Evolutionary conservation across 768 basidiomycete species (phyloP).

Genomic region (Mycena rosella): DNA sequence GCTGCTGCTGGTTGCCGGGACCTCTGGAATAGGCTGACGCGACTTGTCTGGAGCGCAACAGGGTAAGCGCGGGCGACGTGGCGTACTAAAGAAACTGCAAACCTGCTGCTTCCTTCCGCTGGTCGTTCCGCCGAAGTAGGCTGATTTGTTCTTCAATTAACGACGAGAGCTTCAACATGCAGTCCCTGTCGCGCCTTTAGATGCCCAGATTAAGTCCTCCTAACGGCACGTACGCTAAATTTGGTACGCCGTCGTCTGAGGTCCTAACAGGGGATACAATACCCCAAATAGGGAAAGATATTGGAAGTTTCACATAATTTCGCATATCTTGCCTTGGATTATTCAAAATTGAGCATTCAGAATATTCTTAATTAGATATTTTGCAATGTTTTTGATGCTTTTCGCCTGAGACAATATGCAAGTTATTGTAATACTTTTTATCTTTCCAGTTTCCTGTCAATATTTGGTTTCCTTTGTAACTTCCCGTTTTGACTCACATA

Average conservation of each 20-base stretch:
- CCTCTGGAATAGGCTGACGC: conserved; percentile 31
- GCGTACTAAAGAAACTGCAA: neutral
- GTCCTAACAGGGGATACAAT: no score
- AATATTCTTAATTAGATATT: no score
- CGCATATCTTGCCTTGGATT: no score
- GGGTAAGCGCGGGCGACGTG: neutral
- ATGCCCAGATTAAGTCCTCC: neutral
- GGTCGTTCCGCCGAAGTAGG: conserved; percentile 17
- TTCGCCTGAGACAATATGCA: no score
- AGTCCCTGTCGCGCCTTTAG: neutral
- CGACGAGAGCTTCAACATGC: neutral
- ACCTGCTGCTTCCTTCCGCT: conserved; percentile 15
- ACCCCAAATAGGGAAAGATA: no score
- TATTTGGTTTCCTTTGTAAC: no score
- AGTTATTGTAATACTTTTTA: no score
- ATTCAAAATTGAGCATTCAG: no score
- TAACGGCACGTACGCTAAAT: conserved; percentile 3
- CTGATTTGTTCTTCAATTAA: conserved; percentile 22
- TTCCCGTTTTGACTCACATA: no score
- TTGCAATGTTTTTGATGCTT: no score
- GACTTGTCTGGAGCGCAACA: conserved; percentile 23
- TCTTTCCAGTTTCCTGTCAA: no score
- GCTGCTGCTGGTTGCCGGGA: conserved; percentile 36
- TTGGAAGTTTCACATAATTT: no score
- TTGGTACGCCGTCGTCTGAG: neutral